phyloP scores from a whole-genome alignment of 2,329 filamentous ascomycete genomes.

The Talaromyces atroroseus region DNA sequence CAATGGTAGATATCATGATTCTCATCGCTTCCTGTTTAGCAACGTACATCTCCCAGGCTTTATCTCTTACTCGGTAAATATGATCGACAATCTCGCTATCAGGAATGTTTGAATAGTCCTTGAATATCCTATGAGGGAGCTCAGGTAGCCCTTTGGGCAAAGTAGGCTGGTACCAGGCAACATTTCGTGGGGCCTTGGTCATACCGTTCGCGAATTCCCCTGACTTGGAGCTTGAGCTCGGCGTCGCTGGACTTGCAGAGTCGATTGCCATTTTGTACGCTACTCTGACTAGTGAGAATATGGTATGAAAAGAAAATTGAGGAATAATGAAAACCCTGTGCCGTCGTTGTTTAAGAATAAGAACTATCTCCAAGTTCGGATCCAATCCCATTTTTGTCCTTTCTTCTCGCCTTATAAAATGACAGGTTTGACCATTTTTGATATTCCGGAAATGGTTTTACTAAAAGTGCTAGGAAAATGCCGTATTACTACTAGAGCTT shows the following conservation, averaged over 20 bases:
- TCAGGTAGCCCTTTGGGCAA: not conserved
- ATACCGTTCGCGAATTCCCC: not conserved
- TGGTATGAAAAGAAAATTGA: not conserved
- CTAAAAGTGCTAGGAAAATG: not conserved
- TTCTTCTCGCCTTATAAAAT: not conserved
- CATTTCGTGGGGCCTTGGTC: not conserved
- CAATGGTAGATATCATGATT: not conserved
- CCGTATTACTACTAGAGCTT: not conserved
- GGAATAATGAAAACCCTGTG: not conserved
- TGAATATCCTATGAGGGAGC: not conserved
- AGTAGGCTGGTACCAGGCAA: not conserved
- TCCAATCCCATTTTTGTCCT: not conserved
- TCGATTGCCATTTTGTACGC: not conserved
- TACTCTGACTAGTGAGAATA: not conserved
- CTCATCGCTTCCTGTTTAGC: not conserved
- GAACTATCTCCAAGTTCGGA: not conserved
- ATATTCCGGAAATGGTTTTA: not conserved
- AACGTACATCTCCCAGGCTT: not conserved
- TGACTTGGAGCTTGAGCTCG: not conserved
- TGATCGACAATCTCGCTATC: not conserved
- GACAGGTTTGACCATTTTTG: not conserved
- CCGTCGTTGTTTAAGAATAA: not conserved
- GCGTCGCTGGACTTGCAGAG: not conserved
- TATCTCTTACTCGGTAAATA: not conserved
- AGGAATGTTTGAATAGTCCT: not conserved